A percentile compares a stretch with the other conserved stretches of the same genome.
Conservation (phyloP, 202 grass and related monocot genomes). For the Carex sylvatica region DNA sequence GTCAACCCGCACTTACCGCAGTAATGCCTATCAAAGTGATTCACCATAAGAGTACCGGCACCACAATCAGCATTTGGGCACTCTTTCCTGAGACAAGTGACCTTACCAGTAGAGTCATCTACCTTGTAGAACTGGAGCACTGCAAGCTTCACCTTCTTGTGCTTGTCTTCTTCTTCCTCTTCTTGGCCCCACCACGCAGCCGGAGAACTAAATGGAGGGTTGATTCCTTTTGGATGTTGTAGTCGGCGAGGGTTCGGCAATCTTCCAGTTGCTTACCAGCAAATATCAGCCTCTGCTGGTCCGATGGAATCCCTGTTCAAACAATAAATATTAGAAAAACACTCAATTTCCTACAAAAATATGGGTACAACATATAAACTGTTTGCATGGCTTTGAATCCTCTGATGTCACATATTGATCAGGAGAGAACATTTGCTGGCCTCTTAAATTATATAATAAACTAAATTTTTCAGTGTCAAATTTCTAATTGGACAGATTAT, state of each 20-base stretch:
- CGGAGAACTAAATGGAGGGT: conserved; percentile 76
- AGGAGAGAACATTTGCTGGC: not conserved
- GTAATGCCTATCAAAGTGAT: conserved; percentile 77
- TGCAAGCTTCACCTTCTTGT: conserved; percentile 84
- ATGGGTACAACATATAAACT: not conserved
- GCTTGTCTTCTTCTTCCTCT: conserved; percentile 90
- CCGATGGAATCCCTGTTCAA: conserved; percentile 37
- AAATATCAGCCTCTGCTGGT: conserved; percentile 86
- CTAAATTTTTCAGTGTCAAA: no score
- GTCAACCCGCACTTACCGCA: conserved; percentile 74
- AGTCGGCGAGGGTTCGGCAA: conserved; percentile 51
- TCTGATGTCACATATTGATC: no score
- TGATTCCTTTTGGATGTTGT: conserved; percentile 82
- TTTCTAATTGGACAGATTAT: no score
- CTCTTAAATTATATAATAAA: not conserved
- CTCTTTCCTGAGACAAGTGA: conserved; percentile 76
- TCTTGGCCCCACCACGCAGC: conserved; percentile 60
- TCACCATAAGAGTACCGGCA: conserved; percentile 67
- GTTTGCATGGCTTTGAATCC: no score
- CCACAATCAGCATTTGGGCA: conserved; percentile 68
- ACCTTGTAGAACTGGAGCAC: conserved; percentile 83
- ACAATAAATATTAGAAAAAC: not conserved
- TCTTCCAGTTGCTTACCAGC: conserved; percentile 55
- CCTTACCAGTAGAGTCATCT: conserved; percentile 66
- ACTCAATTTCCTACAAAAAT: not conserved